Percentiles rank a stretch among this genome's conserved stretches.
Evolutionary conservation across 148 eudicot species (phyloP).

Genomic region (Rhododendron ovatum): DNA sequence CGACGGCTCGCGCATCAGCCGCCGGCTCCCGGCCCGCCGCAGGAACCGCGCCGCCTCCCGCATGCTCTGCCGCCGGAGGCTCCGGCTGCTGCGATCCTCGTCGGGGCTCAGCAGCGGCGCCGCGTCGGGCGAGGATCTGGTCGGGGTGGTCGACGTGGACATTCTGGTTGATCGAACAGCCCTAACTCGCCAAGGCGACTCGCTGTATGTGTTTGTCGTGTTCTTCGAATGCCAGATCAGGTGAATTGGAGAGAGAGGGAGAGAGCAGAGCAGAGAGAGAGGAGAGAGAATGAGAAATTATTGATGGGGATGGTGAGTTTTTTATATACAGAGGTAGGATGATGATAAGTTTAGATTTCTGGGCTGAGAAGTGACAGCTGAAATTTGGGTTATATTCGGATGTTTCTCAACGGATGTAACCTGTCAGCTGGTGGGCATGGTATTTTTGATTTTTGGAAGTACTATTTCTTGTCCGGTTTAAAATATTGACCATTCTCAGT

Average conservation of each 20-base stretch:
- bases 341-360: too few relatives aligned
- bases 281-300: neutral
- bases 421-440: neutral
- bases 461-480: neutral
- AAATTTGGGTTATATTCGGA: neutral
- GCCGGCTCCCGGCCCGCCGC: slow-evolving; percentile 48
- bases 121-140: slow-evolving; percentile 5
- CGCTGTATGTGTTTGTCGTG: neutral
- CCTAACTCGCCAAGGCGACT: slow-evolving; percentile 4
- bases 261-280: neutral
- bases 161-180: neutral
- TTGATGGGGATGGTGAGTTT: neutral
- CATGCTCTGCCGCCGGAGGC: slow-evolving; percentile 31
- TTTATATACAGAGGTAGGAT: too few relatives aligned
- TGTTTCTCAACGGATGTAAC: neutral
- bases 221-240: neutral
- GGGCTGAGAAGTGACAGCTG: neutral
- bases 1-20: slow-evolving; percentile 49
- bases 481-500: neutral
- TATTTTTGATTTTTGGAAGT: neutral
- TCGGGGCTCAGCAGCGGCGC: slow-evolving; percentile 27
- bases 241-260: neutral
- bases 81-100: slow-evolving; percentile 14
- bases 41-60: slow-evolving; percentile 61
- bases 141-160: slow-evolving; percentile 6